These are phyloP conservation scores for Paxillus rubicundulus DNA, from an alignment of 768 basidiomycete species.

Conservation along the genomic window DNA sequence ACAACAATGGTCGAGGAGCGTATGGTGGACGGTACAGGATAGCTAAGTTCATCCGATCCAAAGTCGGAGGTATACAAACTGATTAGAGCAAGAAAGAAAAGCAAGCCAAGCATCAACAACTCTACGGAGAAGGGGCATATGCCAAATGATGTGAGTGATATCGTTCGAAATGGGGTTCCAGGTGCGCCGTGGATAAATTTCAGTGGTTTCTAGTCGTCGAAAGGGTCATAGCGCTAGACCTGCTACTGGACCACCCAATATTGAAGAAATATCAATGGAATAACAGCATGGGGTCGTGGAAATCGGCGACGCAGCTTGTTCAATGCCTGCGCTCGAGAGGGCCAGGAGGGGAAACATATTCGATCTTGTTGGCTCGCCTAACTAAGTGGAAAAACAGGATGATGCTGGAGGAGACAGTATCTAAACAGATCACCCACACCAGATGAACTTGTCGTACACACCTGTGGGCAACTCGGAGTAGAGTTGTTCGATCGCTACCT, in stretches of 20 bases:
- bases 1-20: not conserved
- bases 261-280: not conserved
- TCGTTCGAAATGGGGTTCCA: conserved; percentile 3
- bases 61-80: not conserved
- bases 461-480: conserved; percentile 10
- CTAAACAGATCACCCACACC: conserved; percentile 8
- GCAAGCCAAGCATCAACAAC: not conserved
- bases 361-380: not conserved
- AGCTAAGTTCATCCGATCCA: no score
- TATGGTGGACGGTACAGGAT: no score
- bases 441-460: conserved; percentile 4
- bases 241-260: not conserved
- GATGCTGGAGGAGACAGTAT: conserved; percentile 2
- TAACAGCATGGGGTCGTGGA: not conserved
- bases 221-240: not conserved
- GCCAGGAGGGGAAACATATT: not conserved
- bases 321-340: not conserved
- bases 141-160: conserved; percentile 11
- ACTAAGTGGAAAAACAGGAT: conserved; percentile 9
- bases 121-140: not conserved
- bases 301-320: not conserved
- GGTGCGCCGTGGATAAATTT: conserved; percentile 6
- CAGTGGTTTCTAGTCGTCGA: not conserved
- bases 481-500: conserved; percentile 13
- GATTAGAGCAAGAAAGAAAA: not conserved